These are phyloP conservation scores for Citrus glauca DNA, from an alignment of 345 rosid species.

Conservation along the genomic window DNA sequence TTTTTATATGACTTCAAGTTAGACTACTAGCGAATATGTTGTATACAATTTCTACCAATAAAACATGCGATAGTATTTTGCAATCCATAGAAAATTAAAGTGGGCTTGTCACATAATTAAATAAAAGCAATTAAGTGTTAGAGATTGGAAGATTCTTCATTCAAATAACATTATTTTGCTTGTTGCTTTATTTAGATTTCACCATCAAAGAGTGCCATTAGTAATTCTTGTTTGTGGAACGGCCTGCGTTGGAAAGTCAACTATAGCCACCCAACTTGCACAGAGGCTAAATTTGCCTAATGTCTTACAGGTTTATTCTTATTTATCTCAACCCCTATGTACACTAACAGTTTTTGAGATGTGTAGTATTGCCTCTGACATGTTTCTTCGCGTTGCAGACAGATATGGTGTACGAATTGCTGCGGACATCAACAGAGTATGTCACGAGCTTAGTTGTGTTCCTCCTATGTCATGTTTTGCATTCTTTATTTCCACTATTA, in stretches of 20 bases:
- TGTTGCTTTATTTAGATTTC: slow-evolving; percentile 57
- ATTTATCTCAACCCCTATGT: background rate
- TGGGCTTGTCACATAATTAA: background rate
- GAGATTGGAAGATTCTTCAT: background rate
- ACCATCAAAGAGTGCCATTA: slow-evolving; percentile 96
- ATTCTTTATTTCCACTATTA: slow-evolving; percentile 1
- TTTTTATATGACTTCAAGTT: background rate
- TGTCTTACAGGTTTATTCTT: slow-evolving; percentile 73
- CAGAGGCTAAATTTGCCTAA: slow-evolving; percentile 96
- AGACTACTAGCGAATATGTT: background rate
- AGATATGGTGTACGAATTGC: slow-evolving; percentile 85
- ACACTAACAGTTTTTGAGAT: background rate
- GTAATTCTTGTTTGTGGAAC: slow-evolving; percentile 99
- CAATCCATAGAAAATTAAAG: background rate
- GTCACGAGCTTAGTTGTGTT: slow-evolving; percentile 17
- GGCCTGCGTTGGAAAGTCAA: slow-evolving; percentile 97
- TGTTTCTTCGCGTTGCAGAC: slow-evolving; percentile 46
- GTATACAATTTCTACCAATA: background rate
- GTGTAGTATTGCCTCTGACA: slow-evolving; percentile 5
- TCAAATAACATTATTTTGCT: slow-evolving; percentile 2
- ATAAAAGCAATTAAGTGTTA: background rate
- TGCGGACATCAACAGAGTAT: slow-evolving; percentile 89
- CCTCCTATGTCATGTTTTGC: background rate
- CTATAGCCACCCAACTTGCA: slow-evolving; percentile 97
- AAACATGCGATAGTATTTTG: background rate